These are phyloP conservation scores for Candida chauliodis DNA, from an alignment of 805 yeast species.

Conservation along the genomic window DNA sequence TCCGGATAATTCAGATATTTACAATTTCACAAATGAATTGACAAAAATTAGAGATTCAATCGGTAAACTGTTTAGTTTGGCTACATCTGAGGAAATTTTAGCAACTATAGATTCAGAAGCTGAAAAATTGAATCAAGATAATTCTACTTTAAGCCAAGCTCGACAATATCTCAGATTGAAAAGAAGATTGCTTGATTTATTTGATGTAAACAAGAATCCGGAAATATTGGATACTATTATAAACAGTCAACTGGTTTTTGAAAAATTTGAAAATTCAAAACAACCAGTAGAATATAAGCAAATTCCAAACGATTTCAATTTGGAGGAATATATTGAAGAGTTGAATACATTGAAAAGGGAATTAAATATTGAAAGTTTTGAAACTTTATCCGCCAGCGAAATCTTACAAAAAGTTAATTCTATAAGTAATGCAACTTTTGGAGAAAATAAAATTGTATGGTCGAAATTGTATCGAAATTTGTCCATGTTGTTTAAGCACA, in stretches of 20 bases:
- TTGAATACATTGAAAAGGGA: conserved; percentile 19
- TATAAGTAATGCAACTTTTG: conserved; percentile 14
- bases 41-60: conserved; percentile 3
- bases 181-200: conserved; percentile 25
- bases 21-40: conserved; percentile 11
- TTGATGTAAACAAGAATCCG: conserved; percentile 51
- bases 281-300: conserved; percentile 18
- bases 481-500: conserved; percentile 27
- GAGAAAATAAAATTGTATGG: conserved; percentile 19
- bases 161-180: conserved; percentile 15
- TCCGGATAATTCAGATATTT: conserved; percentile 15
- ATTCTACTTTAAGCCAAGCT: conserved; percentile 9
- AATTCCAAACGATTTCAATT: conserved; percentile 29
- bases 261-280: conserved; percentile 3
- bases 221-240: conserved; percentile 46
- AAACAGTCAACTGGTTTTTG: conserved; percentile 7
- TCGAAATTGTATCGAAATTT: conserved; percentile 30
- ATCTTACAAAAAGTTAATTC: conserved; percentile 16
- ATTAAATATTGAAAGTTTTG: conserved; percentile 17
- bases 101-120: conserved; percentile 13
- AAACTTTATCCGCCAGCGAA: conserved; percentile 7
- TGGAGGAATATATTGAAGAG: conserved; percentile 33
- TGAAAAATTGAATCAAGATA: conserved; percentile 2
- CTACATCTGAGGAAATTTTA: conserved; percentile 13
- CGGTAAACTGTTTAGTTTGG: conserved; percentile 7